Evolutionary conservation across 2,329 filamentous ascomycete species (phyloP).

Genomic region (Colletotrichum kahawae): DNA sequence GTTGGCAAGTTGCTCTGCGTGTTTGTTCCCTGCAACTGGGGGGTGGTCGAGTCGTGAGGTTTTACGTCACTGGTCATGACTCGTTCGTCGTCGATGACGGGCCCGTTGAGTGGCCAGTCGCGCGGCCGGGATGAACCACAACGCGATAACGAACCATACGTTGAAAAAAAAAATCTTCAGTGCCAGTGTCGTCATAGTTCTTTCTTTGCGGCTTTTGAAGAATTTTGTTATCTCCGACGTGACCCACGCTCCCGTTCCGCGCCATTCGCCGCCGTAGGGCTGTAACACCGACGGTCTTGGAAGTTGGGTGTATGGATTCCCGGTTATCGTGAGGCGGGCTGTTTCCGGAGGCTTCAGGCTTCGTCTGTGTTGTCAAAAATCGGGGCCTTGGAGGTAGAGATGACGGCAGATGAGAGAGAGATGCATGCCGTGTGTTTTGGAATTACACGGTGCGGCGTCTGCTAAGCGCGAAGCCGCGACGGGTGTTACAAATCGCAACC

Average conservation of each 20-base stretch:
- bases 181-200: slow-evolving; percentile 3
- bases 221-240: neutral
- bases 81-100: neutral
- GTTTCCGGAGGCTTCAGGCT: neutral
- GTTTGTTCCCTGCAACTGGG: neutral
- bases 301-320: neutral
- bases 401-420: neutral
- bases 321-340: neutral
- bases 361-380: neutral
- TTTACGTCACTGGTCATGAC: slow-evolving; percentile 17
- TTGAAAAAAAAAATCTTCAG: neutral
- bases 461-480: neutral
- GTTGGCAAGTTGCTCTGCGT: neutral
- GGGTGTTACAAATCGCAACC: neutral
- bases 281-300: neutral
- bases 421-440: neutral
- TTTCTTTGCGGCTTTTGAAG: neutral
- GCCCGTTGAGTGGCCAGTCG: neutral
- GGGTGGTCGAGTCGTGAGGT: neutral
- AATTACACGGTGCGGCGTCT: neutral
- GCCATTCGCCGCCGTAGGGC: neutral
- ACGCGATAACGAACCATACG: neutral
- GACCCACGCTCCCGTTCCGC: neutral
- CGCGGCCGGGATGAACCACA: neutral
- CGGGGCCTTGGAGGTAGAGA: neutral